phyloP scores from a whole-genome alignment of 106 monocot genomes.

The Apostasia ramifera region DNA sequence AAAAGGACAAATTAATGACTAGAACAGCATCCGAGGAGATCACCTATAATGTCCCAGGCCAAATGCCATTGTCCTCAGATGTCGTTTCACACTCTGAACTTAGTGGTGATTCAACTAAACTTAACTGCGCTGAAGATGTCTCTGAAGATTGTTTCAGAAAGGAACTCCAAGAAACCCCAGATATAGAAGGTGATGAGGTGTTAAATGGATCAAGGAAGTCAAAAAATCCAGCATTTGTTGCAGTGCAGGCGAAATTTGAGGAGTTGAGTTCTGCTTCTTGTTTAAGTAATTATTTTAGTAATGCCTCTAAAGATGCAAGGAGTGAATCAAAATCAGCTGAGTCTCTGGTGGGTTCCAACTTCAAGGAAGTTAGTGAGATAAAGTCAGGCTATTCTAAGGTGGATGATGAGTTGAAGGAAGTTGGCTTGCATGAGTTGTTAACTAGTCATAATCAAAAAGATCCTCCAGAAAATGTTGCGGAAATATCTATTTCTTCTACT shows the following conservation, averaged over 20 bases:
- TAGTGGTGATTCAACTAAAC: conserved; percentile 1
- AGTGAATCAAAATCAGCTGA: conserved; percentile 17
- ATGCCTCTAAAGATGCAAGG: neutral
- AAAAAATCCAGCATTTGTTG: conserved; percentile 71
- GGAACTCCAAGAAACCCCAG: conserved; percentile 24
- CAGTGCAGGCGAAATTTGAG: conserved; percentile 94
- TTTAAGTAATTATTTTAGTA: conserved; percentile 11
- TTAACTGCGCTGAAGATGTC: conserved; percentile 12
- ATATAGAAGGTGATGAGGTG: conserved; percentile 41
- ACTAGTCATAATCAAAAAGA: neutral
- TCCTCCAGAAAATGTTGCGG: neutral
- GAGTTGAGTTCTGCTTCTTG: conserved; percentile 44
- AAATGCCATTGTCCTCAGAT: conserved; percentile 14
- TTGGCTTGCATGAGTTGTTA: neutral
- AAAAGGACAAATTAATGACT: too few relatives aligned
- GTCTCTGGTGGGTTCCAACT: neutral
- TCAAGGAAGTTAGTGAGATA: neutral
- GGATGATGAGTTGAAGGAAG: neutral
- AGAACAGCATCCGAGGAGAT: too few relatives aligned
- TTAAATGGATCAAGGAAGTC: conserved; percentile 29
- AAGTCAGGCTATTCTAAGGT: neutral
- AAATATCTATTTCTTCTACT: neutral
- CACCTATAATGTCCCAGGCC: conserved; percentile 3
- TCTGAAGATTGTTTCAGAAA: conserved; percentile 7
- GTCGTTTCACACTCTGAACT: conserved; percentile 1